Evolutionary conservation across 441 rosid species (phyloP).

Genomic region (Melastoma candidum): DNA sequence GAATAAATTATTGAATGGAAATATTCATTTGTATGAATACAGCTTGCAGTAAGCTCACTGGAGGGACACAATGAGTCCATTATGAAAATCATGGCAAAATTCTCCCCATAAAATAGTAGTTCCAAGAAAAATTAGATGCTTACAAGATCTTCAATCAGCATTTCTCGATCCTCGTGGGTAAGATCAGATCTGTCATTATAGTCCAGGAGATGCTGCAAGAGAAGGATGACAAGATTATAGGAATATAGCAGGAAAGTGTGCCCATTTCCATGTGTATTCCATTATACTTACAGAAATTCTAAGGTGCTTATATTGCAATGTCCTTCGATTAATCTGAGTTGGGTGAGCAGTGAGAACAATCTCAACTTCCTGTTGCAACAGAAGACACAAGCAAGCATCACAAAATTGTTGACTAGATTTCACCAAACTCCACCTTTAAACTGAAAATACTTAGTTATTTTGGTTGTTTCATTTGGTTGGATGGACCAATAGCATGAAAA

Average conservation of each 20-base stretch:
- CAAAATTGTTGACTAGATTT: no score
- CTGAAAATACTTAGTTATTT: no score
- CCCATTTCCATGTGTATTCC: slow-evolving; percentile 5
- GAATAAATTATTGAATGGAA: slow-evolving; percentile 6
- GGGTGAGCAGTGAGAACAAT: slow-evolving; percentile 98
- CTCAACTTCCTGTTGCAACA: slow-evolving; percentile 70
- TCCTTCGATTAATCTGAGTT: slow-evolving; percentile 84
- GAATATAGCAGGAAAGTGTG: slow-evolving; percentile 13
- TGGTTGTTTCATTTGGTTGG: no score
- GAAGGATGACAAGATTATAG: slow-evolving; percentile 10
- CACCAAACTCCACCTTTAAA: no score
- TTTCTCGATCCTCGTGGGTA: slow-evolving; percentile 85
- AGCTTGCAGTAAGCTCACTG: no score
- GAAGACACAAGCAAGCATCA: slow-evolving; percentile 1
- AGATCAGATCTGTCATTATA: slow-evolving; percentile 91
- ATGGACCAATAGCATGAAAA: no score
- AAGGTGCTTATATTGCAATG: slow-evolving; percentile 88
- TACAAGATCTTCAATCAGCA: slow-evolving; percentile 94
- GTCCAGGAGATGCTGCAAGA: slow-evolving; percentile 76
- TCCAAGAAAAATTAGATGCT: slow-evolving; percentile 3
- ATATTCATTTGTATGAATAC: no score
- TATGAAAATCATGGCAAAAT: background rate
- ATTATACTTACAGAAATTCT: slow-evolving; percentile 70
- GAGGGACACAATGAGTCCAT: no score
- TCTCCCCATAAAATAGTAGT: background rate